Evolutionary conservation across 2,329 filamentous ascomycete genomes (phyloP), one percentile per base, ranked within the genome.

Genomic region (Pochonia chlamydosporia): DNA sequence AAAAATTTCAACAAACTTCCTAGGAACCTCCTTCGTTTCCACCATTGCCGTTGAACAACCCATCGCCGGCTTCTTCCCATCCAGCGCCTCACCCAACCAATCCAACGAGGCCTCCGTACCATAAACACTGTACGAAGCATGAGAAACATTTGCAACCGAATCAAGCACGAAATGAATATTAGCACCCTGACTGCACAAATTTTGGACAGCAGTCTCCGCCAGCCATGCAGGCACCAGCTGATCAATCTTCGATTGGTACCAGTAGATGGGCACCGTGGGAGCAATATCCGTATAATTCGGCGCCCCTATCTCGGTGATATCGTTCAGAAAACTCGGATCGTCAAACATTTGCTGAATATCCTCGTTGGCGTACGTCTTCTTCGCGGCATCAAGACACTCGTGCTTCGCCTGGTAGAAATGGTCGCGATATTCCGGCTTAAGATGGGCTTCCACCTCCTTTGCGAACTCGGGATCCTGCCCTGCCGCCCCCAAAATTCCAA

Each of bases 271-370:
- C 37, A 40, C 20, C 25, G 37, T 40, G 4, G 37, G 37, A 3
- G 20, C 21, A 10, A 24, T 23, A n/a, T 40, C 21, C 20, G 2
- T 21, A 31, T 9, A 31, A 14, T 9, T 31, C 14, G 28, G 28
- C 14, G n/a, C n/a, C n/a, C n/a, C n/a, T n/a, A n/a, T 31, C 28
- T 31, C 9, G 28, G 14, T 31, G 14, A 31, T 31, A n/a, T 24
- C 25, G 16, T 5, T 26, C 37, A 40, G 18, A 40, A 40, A 40
- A 3, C 21, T 13, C 9, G 21, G 20, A 26, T 64, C 57, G n/a
- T 62, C 57, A 49, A 75, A 73, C 59, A 73, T 74, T 14, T 11
- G 14, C 3, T 58, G 58, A 4, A 74, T 63, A 52, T 73, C 58
- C 33, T 70, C 53, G 33, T 56, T 51, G 2, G 50, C 49, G 46